phyloP scores from a whole-genome alignment of 2,329 filamentous ascomycete genomes.

The Aspergillus fijiensis region DNA sequence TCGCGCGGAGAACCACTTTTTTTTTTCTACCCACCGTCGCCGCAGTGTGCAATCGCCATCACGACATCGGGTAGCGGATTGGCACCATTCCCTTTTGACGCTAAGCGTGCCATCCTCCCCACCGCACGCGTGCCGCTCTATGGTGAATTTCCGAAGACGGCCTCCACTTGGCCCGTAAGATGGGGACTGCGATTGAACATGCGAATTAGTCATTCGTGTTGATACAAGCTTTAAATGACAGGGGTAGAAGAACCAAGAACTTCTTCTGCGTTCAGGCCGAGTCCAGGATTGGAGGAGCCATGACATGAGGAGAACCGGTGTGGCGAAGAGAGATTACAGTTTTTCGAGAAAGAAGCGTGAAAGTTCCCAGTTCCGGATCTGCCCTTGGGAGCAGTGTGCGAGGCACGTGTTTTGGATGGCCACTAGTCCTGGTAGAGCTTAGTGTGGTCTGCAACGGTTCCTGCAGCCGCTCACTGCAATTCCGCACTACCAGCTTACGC shows the following conservation, averaged over 20 bases:
- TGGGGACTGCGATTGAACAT: not conserved
- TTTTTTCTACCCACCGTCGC: not conserved
- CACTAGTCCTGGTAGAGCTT: not conserved
- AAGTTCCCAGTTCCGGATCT: not conserved
- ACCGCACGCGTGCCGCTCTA: not conserved
- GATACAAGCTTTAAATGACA: not conserved
- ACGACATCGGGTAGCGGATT: conserved; percentile 8
- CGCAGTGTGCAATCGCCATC: conserved; percentile 3
- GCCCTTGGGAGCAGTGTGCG: not conserved
- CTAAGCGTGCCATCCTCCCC: not conserved
- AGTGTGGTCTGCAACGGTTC: not conserved
- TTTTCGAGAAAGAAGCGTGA: not conserved
- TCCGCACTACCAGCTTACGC: too few species aligned
- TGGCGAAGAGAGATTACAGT: not conserved
- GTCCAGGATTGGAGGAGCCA: not conserved
- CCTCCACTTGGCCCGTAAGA: not conserved
- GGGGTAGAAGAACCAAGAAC: not conserved
- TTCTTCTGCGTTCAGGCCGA: not conserved
- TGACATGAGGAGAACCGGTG: not conserved
- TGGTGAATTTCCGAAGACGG: not conserved
- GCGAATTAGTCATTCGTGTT: conserved; percentile 1
- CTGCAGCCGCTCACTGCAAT: not conserved
- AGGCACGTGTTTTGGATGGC: not conserved
- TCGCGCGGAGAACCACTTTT: conserved; percentile 2
- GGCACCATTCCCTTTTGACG: conserved; percentile 1